Percentiles rank a stretch among this genome's conserved stretches.
Evolutionary conservation across 306 rosid genomes (phyloP).

Genomic region (Casuarina cunninghamiana): DNA sequence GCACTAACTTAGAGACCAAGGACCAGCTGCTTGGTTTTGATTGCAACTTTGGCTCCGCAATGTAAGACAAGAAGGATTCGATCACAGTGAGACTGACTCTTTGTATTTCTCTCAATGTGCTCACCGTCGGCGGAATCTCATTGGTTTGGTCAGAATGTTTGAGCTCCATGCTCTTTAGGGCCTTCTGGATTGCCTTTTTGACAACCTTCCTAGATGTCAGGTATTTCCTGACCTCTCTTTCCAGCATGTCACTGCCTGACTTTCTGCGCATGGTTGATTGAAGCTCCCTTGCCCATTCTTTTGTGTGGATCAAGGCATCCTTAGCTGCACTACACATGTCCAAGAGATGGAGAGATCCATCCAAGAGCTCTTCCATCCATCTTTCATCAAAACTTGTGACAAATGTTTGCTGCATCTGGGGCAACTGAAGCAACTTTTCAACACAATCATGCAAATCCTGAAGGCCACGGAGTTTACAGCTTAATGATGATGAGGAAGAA

Average conservation of each 20-base stretch:
- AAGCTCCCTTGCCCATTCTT: constrained; percentile 27
- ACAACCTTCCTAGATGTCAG: constrained; percentile 1
- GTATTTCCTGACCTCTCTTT: constrained; percentile 23
- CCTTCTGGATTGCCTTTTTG: constrained; percentile 7
- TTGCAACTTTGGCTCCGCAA: constrained; percentile 7
- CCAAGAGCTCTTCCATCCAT: constrained; percentile 5
- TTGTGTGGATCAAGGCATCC: constrained; percentile 27
- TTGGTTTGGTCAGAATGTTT: not conserved
- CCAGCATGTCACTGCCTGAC: constrained; percentile 3
- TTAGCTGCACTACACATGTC: constrained; percentile 22
- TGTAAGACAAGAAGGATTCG: constrained; percentile 17
- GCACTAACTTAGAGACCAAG: constrained; percentile 24
- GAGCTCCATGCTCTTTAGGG: constrained; percentile 20
- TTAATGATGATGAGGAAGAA: constrained; percentile 17
- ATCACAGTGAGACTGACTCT: constrained; percentile 9
- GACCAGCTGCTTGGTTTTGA: constrained; percentile 15
- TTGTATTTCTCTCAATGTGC: constrained; percentile 30
- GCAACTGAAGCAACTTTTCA: constrained; percentile 18
- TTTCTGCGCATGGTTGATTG: constrained; percentile 22
- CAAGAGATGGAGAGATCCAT: constrained; percentile 24
- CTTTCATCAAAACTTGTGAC: not conserved
- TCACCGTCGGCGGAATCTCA: constrained; percentile 19
- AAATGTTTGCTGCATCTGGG: not conserved
- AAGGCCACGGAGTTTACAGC: constrained; percentile 19
- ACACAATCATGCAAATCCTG: constrained; percentile 20